Conservation (phyloP, 305 asterid species). For the Coffea humblotiana region DNA sequence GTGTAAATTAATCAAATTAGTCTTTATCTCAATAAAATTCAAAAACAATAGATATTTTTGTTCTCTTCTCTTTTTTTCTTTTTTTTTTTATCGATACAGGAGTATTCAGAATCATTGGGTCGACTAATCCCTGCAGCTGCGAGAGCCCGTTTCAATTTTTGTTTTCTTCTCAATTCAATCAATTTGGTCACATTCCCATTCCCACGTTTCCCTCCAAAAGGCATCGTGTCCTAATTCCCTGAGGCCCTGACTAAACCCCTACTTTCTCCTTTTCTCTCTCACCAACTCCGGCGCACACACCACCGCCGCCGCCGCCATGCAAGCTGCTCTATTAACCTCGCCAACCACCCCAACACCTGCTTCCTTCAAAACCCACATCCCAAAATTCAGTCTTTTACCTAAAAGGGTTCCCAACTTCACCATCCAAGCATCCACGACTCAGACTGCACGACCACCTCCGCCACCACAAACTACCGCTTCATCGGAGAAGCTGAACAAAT, state of each 20-base stretch:
- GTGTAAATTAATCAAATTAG: too few species aligned
- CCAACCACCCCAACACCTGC: slow-evolving; percentile 10
- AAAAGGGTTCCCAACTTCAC: slow-evolving; percentile 6
- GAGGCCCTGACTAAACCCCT: slow-evolving; percentile 2
- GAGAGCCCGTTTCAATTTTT: too few species aligned
- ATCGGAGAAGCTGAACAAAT: slow-evolving; percentile 63
- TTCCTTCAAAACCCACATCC: slow-evolving; percentile 26
- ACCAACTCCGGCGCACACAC: slow-evolving; percentile 11
- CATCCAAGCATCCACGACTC: slow-evolving; percentile 31
- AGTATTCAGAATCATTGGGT: too few species aligned
- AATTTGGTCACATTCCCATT: too few species aligned
- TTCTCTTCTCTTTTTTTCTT: too few species aligned
- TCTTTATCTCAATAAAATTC: too few species aligned
- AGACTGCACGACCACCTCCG: slow-evolving; percentile 43
- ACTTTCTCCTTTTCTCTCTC: neutral
- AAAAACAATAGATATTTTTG: too few species aligned
- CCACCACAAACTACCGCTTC: slow-evolving; percentile 32
- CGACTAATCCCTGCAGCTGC: too few species aligned
- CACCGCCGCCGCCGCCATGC: slow-evolving; percentile 31
- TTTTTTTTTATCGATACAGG: too few species aligned
- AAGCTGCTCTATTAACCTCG: slow-evolving; percentile 18
- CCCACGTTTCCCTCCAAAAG: too few species aligned
- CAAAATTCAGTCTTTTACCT: slow-evolving; percentile 23
- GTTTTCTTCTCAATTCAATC: too few species aligned
- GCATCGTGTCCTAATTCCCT: neutral